Evolutionary conservation across 2,329 filamentous ascomycete genomes (phyloP).

Genomic region (Trichoderma lentiforme): DNA sequence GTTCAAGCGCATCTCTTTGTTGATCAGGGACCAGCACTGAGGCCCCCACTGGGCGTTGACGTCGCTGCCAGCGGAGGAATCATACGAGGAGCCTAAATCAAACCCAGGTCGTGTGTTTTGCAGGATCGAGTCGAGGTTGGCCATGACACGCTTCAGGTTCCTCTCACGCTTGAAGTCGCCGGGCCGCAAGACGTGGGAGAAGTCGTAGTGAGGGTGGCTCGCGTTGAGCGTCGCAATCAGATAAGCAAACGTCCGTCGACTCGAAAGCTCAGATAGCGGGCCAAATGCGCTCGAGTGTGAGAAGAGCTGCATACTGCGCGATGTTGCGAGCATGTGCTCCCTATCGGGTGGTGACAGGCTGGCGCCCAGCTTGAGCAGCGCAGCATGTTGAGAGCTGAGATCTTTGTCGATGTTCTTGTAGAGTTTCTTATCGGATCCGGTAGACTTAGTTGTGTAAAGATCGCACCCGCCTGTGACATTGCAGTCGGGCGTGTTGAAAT

Average conservation of each 20-base stretch:
- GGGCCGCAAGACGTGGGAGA: conserved; percentile 85
- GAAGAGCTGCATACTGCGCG: conserved; percentile 57
- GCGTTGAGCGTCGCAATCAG: conserved; percentile 95
- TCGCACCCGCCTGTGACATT: conserved; percentile 92
- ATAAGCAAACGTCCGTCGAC: conserved; percentile 90
- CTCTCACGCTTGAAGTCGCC: conserved; percentile 86
- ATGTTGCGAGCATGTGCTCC: conserved; percentile 63
- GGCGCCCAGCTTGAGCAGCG: conserved; percentile 79
- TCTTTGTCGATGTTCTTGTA: conserved; percentile 94
- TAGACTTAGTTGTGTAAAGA: conserved; percentile 95
- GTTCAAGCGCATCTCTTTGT: conserved; percentile 89
- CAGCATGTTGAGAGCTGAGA: conserved; percentile 86
- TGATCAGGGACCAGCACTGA: conserved; percentile 85
- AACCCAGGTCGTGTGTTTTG: conserved; percentile 75
- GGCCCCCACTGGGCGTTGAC: conserved; percentile 74
- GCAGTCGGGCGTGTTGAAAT: conserved; percentile 91
- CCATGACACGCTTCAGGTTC: conserved; percentile 76
- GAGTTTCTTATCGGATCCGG: conserved; percentile 91
- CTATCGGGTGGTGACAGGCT: conserved; percentile 82
- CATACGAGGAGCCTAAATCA: conserved; percentile 40
- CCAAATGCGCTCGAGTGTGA: conserved; percentile 90
- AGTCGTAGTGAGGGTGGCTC: conserved; percentile 88
- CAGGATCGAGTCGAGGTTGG: conserved; percentile 80
- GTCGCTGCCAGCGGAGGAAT: conserved; percentile 40
- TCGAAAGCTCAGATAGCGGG: conserved; percentile 80